Conservation (phyloP, 768 basidiomycete species). For the Trametes elegans region DNA sequence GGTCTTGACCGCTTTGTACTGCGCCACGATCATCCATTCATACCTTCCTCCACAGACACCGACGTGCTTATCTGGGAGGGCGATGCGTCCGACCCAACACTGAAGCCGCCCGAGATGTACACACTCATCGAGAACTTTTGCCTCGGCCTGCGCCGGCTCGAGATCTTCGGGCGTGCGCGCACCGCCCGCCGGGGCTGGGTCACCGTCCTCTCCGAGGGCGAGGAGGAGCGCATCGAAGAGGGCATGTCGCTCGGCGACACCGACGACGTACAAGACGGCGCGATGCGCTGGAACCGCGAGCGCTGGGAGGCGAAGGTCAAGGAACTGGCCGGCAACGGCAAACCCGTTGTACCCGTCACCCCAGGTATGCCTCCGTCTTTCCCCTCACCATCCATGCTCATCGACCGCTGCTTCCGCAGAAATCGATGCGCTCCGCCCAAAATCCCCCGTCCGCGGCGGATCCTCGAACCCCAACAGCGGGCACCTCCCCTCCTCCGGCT, state of each 20-base stretch:
- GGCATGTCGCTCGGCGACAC: conserved; percentile 30
- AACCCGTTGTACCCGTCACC: conserved; percentile 67
- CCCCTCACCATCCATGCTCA: conserved; percentile 5
- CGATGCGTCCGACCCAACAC: conserved; percentile 77
- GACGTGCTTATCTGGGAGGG: conserved; percentile 97
- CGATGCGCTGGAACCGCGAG: conserved; percentile 57
- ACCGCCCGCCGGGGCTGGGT: conserved; percentile 89
- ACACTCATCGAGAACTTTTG: conserved; percentile 97
- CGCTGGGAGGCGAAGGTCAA: conserved; percentile 64
- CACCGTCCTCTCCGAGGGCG: conserved; percentile 69
- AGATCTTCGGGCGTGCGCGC: conserved; percentile 75
- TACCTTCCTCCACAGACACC: conserved; percentile 56
- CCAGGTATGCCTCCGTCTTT: conserved; percentile 33
- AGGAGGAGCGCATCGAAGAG: conserved; percentile 49
- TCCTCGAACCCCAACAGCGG: conserved; percentile 26
- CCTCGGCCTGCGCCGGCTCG: conserved; percentile 86
- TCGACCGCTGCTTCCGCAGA: conserved; percentile 39
- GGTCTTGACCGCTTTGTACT: conserved; percentile 28
- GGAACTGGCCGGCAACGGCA: conserved; percentile 50
- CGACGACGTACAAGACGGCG: conserved; percentile 26
- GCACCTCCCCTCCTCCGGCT: conserved; percentile 14
- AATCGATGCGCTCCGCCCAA: conserved; percentile 81
- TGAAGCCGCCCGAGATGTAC: conserved; percentile 95
- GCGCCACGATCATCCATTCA: conserved; percentile 14
- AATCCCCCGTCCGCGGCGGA: conserved; percentile 66